A percentile compares a stretch with the other conserved stretches of the same genome.
Conservation (phyloP, 1,139 yeast genomes). For the Kazachstania sp. region DNA sequence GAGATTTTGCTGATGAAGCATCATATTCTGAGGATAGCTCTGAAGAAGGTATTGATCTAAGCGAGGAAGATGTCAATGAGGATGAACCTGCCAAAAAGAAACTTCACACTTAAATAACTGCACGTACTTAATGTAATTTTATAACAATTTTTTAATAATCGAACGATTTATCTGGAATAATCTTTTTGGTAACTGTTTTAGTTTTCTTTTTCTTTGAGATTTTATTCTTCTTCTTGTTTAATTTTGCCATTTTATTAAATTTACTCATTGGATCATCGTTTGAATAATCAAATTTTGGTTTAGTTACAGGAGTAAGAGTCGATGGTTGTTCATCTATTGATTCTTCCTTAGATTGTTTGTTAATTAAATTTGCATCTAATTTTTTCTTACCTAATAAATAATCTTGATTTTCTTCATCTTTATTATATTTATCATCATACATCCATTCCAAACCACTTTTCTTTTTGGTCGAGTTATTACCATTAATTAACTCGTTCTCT, state of each 20-base stretch:
- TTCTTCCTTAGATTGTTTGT: neutral
- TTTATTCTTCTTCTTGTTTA: slow-evolving; percentile 8
- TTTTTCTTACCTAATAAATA: slow-evolving; percentile 44
- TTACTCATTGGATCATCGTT: slow-evolving; percentile 24
- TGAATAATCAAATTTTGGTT: slow-evolving; percentile 12
- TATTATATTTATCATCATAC: slow-evolving; percentile 47
- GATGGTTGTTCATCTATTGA: neutral
- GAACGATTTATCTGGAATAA: slow-evolving; percentile 4
- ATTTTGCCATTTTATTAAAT: slow-evolving; percentile 9
- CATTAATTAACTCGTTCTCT: slow-evolving; percentile 43
- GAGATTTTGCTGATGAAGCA: slow-evolving; percentile 46
- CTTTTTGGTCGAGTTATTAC: slow-evolving; percentile 29
- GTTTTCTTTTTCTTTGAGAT: slow-evolving; percentile 6
- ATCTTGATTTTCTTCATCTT: slow-evolving; percentile 37
- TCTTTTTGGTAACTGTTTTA: neutral
- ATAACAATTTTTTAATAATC: slow-evolving; percentile 14
- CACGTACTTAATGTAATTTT: neutral
- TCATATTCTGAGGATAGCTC: slow-evolving; percentile 43
- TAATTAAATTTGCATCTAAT: slow-evolving; percentile 34
- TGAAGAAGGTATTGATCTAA: slow-evolving; percentile 21
- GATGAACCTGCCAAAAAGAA: slow-evolving; percentile 9
- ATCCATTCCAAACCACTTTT: slow-evolving; percentile 68
- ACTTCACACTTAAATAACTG: neutral
- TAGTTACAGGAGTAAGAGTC: neutral
- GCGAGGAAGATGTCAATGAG: slow-evolving; percentile 6